Evolutionary conservation across 139 green algal genomes (phyloP), one percentile per base, ranked within the genome.

Genomic region (Chlamydomonas sphaeroides): DNA sequence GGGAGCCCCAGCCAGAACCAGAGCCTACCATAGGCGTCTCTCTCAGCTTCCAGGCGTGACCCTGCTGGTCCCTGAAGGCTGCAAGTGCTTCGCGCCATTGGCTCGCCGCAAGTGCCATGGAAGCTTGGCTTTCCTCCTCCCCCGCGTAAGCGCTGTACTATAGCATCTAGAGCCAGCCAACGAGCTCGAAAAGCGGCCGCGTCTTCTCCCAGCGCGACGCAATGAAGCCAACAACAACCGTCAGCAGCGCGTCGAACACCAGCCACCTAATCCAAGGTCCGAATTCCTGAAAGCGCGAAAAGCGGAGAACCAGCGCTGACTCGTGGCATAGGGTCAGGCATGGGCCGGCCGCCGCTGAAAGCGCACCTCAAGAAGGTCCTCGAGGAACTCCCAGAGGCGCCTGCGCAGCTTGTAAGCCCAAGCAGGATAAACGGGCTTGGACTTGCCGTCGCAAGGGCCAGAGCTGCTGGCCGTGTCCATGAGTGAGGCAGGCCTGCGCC

Each of bases 181-280:
- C 75, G 15, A 72, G n/a, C 61, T 82, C 75, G 49, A 82, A 82
- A 5, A 82, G 32, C 25, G n/a, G 75, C 25, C 75, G 62, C 21
- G 75, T 63, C 42, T 61, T n/a, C 59, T 82, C 59, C 41, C 65
- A 82, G 45, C 75, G 75, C 2, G 61, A 73, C 4, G 75, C 75
- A 3, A 82, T 82, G 26, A 72, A 49, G 15, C 62, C 62, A 2
- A 82, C 75, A n/a, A 82, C 69, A 4, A 82, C 15, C 14, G 75
- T 65, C 14, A 82, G 45, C 3, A 82, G 20, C 0, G 75, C 39
- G 41, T 82, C 75, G 26, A 82, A 82, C 11, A 82, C 45, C 4
- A 82, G 42, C 75, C 75, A 82, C 41, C 73, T 82, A 23, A 82
- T 72, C 75, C 75, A 82, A 8, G 75, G 75, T 4, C 62, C 75